Percentiles rank a stretch among this genome's conserved stretches.
Conservation (phyloP, 768 basidiomycete species). For the Auricularia heimuer region DNA sequence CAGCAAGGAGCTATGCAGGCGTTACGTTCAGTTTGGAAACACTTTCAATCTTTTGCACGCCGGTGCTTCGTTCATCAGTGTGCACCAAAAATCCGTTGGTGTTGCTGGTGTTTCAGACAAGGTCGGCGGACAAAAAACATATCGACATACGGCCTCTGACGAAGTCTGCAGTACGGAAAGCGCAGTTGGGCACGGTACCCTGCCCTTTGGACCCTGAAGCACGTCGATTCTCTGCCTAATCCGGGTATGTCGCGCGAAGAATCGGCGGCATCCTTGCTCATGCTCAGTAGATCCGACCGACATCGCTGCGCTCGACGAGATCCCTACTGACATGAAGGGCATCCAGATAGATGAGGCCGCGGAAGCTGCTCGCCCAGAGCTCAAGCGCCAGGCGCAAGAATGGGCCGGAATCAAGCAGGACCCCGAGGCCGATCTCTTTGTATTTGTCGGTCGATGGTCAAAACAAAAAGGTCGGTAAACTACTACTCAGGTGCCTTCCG, state of each 20-base stretch:
- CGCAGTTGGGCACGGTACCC: slow-evolving; percentile 96
- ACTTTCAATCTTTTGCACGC: slow-evolving; percentile 94
- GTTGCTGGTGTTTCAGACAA: slow-evolving; percentile 97
- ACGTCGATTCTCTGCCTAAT: slow-evolving; percentile 91
- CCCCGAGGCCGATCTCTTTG: slow-evolving; percentile 80
- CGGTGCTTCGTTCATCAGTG: slow-evolving; percentile 83
- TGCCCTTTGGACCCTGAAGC: slow-evolving; percentile 90
- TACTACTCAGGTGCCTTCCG: not conserved
- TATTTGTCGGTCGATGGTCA: slow-evolving; percentile 96
- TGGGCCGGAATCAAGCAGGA: slow-evolving; percentile 94
- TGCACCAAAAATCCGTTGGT: slow-evolving; percentile 86
- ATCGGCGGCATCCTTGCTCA: not conserved
- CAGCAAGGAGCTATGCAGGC: slow-evolving; percentile 90
- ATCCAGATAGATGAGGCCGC: slow-evolving; percentile 70
- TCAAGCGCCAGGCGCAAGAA: slow-evolving; percentile 87
- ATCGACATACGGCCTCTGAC: not conserved
- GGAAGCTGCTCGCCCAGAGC: slow-evolving; percentile 83
- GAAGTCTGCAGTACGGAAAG: slow-evolving; percentile 56
- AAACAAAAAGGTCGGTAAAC: slow-evolving; percentile 69
- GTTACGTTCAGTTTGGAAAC: slow-evolving; percentile 97
- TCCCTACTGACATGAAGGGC: slow-evolving; percentile 57
- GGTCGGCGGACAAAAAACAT: not conserved
- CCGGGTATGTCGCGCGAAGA: slow-evolving; percentile 35
- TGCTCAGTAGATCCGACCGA: slow-evolving; percentile 56
- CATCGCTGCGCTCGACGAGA: slow-evolving; percentile 85